Evolutionary conservation across 108 stramenopile genomes (phyloP).

Genomic region (Skeletonema costatum): DNA sequence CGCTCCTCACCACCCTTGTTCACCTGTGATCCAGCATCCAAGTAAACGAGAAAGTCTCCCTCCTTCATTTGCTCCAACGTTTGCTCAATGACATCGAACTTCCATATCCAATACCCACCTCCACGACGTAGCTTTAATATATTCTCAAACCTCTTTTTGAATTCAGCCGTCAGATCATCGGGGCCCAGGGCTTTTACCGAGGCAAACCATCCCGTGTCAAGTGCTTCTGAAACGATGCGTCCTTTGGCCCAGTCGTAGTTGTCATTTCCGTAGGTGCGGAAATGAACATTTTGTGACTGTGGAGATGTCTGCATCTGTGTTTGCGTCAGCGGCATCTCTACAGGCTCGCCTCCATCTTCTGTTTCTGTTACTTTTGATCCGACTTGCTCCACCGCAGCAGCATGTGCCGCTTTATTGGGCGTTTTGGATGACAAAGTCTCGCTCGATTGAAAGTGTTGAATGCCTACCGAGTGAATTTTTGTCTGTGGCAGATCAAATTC

Average conservation of each 20-base stretch:
- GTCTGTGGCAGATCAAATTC: too few relatives aligned
- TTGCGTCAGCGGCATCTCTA: too few relatives aligned
- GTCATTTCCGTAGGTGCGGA: neutral
- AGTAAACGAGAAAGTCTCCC: constrained; percentile 1
- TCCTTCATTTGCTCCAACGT: neutral
- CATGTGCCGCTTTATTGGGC: too few relatives aligned
- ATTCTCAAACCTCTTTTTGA: neutral
- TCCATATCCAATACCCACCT: constrained; percentile 5
- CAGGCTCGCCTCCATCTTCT: neutral
- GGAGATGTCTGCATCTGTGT: too few relatives aligned
- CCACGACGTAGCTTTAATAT: neutral
- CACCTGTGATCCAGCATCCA: neutral
- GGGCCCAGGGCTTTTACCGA: neutral
- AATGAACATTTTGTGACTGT: neutral
- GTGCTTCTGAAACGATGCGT: neutral
- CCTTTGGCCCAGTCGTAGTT: neutral
- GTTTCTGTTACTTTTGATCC: too few relatives aligned
- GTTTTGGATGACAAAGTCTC: too few relatives aligned
- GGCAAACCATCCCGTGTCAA: neutral
- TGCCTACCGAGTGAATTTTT: too few relatives aligned
- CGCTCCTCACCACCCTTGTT: too few relatives aligned
- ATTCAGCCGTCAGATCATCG: neutral
- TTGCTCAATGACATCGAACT: neutral
- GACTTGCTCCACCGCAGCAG: too few relatives aligned
- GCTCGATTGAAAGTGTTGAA: too few relatives aligned